A percentile compares a stretch with the other conserved stretches of the same genome.
These are phyloP conservation scores for Termitomyces sp. DNA, from an alignment of 1,284 basidiomycete genomes.

Conservation along the genomic window DNA sequence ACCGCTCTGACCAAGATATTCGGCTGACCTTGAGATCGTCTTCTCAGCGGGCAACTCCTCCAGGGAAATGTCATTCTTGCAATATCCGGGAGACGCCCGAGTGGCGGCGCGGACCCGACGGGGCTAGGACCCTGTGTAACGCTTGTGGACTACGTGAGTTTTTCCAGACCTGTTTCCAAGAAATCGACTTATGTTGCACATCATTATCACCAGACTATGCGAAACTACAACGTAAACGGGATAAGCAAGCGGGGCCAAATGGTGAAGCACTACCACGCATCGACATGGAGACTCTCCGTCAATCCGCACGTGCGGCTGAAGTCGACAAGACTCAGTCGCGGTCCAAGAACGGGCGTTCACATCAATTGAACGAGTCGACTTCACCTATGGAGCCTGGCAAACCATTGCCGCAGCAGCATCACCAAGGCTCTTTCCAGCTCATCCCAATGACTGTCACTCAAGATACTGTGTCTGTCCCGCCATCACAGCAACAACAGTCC, in stretches of 20 bases:
- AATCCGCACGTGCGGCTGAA: slow-evolving; percentile 61
- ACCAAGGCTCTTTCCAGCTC: slow-evolving; percentile 53
- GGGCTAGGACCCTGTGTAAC: slow-evolving; percentile 75
- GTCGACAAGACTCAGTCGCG: slow-evolving; percentile 29
- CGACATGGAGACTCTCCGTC: slow-evolving; percentile 68
- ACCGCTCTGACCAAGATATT: slow-evolving; percentile 2
- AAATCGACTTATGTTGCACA: slow-evolving; percentile 5
- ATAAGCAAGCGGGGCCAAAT: slow-evolving; percentile 51
- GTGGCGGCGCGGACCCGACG: slow-evolving; percentile 76
- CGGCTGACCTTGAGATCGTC: slow-evolving; percentile 26
- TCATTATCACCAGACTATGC: slow-evolving; percentile 54
- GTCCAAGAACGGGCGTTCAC: slow-evolving; percentile 18
- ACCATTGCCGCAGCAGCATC: slow-evolving; percentile 37
- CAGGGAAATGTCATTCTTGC: slow-evolving; percentile 79
- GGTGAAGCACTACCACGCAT: slow-evolving; percentile 52
- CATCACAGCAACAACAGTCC: slow-evolving; percentile 14
- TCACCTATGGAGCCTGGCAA: slow-evolving; percentile 23
- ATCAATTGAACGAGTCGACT: slow-evolving; percentile 16
- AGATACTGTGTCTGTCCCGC: slow-evolving; percentile 19
- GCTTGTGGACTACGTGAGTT: slow-evolving; percentile 77
- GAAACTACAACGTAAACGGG: slow-evolving; percentile 70
- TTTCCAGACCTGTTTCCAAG: slow-evolving; percentile 12
- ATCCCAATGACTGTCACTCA: slow-evolving; percentile 29
- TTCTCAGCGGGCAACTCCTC: slow-evolving; percentile 69
- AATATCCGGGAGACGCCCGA: slow-evolving; percentile 82